phyloP scores from a whole-genome alignment of 306 rosid genomes.

The Cicer judaicum region DNA sequence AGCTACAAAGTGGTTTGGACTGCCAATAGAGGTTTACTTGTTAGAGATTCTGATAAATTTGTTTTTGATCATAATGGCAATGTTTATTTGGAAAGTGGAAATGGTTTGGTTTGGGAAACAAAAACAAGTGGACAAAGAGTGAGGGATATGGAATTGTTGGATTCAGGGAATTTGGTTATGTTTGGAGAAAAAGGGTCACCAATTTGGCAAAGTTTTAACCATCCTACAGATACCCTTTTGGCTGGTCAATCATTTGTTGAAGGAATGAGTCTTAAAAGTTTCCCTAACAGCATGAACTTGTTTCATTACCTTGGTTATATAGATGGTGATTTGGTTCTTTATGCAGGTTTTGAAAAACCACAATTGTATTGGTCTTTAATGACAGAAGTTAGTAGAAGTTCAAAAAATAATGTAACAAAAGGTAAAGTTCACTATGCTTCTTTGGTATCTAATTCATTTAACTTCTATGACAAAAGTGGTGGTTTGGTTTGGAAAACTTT shows the following conservation, averaged over 20 bases:
- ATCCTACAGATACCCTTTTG: constrained; percentile 89
- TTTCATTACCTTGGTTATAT: constrained; percentile 57
- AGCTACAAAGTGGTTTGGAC: constrained; percentile 73
- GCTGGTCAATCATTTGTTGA: constrained; percentile 68
- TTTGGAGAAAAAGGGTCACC: constrained; percentile 46
- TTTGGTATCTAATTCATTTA: constrained; percentile 72
- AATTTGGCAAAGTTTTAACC: constrained; percentile 83
- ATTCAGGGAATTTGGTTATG: constrained; percentile 79
- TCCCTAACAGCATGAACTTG: constrained; percentile 62
- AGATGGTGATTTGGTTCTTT: constrained; percentile 73
- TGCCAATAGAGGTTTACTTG: constrained; percentile 73
- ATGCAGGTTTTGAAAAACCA: constrained; percentile 64
- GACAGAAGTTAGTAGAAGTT: constrained; percentile 51
- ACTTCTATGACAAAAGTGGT: constrained; percentile 59
- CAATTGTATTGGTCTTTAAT: constrained; percentile 82
- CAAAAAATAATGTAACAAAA: constrained; percentile 47
- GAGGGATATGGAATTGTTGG: constrained; percentile 61
- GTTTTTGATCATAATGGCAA: constrained; percentile 65
- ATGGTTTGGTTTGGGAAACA: constrained; percentile 65
- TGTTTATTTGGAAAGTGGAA: constrained; percentile 53
- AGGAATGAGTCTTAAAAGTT: constrained; percentile 79
- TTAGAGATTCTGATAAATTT: constrained; percentile 62
- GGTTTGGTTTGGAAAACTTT: constrained; percentile 61
- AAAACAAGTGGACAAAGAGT: constrained; percentile 56
- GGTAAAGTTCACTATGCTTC: constrained; percentile 58